phyloP scores from a whole-genome alignment of 345 rosid species.

The Rubroshorea leprosula region DNA sequence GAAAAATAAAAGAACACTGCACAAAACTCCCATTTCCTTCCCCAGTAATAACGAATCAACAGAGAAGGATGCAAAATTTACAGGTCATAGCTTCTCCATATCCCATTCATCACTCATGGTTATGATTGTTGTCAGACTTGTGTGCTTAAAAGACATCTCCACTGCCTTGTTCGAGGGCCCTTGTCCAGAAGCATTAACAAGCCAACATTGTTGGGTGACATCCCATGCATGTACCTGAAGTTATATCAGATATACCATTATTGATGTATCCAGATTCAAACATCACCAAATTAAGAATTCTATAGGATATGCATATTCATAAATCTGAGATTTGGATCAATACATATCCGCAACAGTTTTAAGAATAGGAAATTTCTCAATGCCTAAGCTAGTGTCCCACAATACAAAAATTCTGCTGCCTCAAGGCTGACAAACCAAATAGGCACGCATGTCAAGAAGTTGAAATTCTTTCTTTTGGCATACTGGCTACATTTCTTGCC shows the following conservation, averaged over 20 bases:
- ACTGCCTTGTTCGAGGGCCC: conserved; percentile 49
- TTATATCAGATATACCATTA: conserved; percentile 1
- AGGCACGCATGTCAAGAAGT: not conserved
- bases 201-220: conserved; percentile 60
- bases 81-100: conserved; percentile 13
- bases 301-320: not conserved
- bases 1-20: conserved; percentile 29
- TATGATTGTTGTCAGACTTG: conserved; percentile 43
- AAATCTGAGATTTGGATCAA: not conserved
- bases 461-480: conserved; percentile 3
- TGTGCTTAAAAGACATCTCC: conserved; percentile 78
- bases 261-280: conserved; percentile 9
- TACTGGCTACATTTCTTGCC: not conserved
- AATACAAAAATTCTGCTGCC: not conserved
- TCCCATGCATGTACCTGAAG: conserved; percentile 59
- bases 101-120: conserved; percentile 20
- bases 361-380: not conserved
- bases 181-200: conserved; percentile 83
- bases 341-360: not conserved
- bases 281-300: not conserved
- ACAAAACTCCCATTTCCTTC: conserved; percentile 24
- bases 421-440: conserved; percentile 1
- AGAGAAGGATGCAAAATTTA: conserved; percentile 17
- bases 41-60: conserved; percentile 18
- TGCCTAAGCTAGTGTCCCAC: too few species aligned